Percentiles rank a stretch among this genome's conserved stretches.
phyloP scores from a whole-genome alignment of 2,329 filamentous ascomycete species.

The Neodidymelliopsis sp. region DNA sequence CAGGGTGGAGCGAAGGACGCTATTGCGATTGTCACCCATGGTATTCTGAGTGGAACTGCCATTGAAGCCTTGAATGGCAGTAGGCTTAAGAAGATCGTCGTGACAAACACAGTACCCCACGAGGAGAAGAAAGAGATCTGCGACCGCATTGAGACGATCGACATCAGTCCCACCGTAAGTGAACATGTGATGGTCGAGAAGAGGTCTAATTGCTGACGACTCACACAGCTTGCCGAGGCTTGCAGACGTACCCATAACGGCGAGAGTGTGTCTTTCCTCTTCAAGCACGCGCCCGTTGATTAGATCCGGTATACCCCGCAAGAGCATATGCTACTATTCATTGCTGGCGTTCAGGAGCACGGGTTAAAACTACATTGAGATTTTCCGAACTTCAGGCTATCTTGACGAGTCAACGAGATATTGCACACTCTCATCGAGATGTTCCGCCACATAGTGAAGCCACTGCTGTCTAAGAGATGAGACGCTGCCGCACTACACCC shows the following conservation, averaged over 20 bases:
- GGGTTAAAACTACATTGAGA: slow-evolving; percentile 15
- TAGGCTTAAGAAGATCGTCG: slow-evolving; percentile 78
- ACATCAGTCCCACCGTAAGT: slow-evolving; percentile 79
- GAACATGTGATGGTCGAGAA: not conserved
- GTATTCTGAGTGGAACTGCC: slow-evolving; percentile 86
- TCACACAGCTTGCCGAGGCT: slow-evolving; percentile 67
- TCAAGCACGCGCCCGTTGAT: slow-evolving; percentile 69
- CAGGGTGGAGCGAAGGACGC: slow-evolving; percentile 86
- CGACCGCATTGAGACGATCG: slow-evolving; percentile 85
- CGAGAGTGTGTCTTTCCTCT: slow-evolving; percentile 73
- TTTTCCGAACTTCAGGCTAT: slow-evolving; percentile 11
- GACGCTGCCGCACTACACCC: slow-evolving; percentile 22
- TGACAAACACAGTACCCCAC: slow-evolving; percentile 88
- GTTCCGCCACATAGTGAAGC: slow-evolving; percentile 20
- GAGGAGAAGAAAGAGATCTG: slow-evolving; percentile 81
- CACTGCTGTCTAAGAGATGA: slow-evolving; percentile 18
- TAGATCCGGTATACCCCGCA: slow-evolving; percentile 19
- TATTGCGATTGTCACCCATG: slow-evolving; percentile 94
- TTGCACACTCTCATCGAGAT: slow-evolving; percentile 13
- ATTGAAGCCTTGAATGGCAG: slow-evolving; percentile 86
- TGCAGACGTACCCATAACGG: slow-evolving; percentile 77
- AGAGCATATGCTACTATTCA: slow-evolving; percentile 15
- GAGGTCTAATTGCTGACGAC: slow-evolving; percentile 19
- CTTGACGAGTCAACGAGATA: slow-evolving; percentile 12
- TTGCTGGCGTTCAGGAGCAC: slow-evolving; percentile 29